Evolutionary conservation across 2,329 filamentous ascomycete species (phyloP), one percentile per base, ranked within the genome.

Genomic region (Grosmannia clavigera): DNA sequence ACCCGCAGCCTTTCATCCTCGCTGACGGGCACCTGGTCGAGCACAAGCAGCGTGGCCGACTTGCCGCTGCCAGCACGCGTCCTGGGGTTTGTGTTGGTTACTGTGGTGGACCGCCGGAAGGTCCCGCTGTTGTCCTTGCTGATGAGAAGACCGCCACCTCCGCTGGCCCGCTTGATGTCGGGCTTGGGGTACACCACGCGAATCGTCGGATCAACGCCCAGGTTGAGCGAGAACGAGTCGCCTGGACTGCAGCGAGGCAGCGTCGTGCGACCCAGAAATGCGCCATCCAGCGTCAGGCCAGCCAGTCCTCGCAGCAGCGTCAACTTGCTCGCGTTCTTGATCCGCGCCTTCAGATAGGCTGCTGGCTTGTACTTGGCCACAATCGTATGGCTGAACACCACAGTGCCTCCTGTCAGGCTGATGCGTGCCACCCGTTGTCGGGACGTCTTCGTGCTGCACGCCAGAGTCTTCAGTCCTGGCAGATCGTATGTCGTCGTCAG

Each of bases 1-100:
- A 86, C 75, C 5, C 73, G 72, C 6, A 86, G 70, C 50, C 76
- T 72, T 67, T 84, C 82, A 59, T 85, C 82, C 67, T 85, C 77
- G 27, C 77, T 81, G n/a, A 85, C 73, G 3, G 82, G 83, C 2
- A 85, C 72, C 69, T 86, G 82, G 63, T 86, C 83, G 3, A 82
- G 67, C 31, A 85, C 77, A 1, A 78, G 70, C 2, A 86, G 50
- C 1, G 74, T 74, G 16, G 80, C 73, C 0, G 74, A 66, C 63
- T 73, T 73, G 19, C 67, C 68, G 0, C 69, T 62, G 2, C 66
- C 57, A 0, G 38, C 33, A 16, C 74, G 72, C 2, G 78, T 11
- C 33, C 33, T 35, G 33, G 33, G 10, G 9, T 35, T 35, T 9
- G 33, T 81, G 67, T 84, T 84, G 31, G 74, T 72, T 12, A 85